Base-by-base conservation (phyloP, 805 yeast species). In the Saturnispora quitensis region DNA sequence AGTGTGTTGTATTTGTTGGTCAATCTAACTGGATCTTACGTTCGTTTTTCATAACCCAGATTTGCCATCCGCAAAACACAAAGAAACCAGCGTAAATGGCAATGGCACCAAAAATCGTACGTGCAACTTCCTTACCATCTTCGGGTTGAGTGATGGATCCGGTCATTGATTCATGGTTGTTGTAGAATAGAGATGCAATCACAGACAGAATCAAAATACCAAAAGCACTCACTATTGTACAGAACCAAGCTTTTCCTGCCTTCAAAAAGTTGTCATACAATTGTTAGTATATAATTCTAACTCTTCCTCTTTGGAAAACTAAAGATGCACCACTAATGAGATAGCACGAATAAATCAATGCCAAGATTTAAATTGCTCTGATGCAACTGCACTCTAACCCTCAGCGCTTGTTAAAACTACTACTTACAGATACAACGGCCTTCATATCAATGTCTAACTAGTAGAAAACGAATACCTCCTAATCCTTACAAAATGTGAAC, bases 241-340 rank as follows among this genome's bases (percentile, higher is more conserved):
- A 91, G 68, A 87, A 89, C 87, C 96, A 91, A 24, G 99, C 98
- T 63, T 87, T 83, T 27, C 82, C 86, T 47, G 93, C 73, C 86
- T 82, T 17, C 24, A 36, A 24, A 31, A 31, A 20, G 7, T 18
- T 18, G 42, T 38, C 12, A n/a, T n/a, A 10, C 13, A 38, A 18
- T 7, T 40, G 43, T 34, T 42, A 50, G 44, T 46, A 47, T 31
- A 31, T 31, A 38, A 18, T 18, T 38, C 13, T 18, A 17, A 6
- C 13, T n/a, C 9, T 38, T 17, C 10, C n/a, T 31, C 9, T 31
- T 4, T 12, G 34, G 34, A 13, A 31, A 31, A 31, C 1, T 31
- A 31, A 31, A 31, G 34, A 12, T 31, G 34, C 34, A 31, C 34
- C 34, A 31, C 34, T 31, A n/a, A 36, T 36, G n/a, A 6, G 40